Base-by-base conservation (phyloP, 2,329 filamentous ascomycete species). In the Aspergillus ochraceus region DNA sequence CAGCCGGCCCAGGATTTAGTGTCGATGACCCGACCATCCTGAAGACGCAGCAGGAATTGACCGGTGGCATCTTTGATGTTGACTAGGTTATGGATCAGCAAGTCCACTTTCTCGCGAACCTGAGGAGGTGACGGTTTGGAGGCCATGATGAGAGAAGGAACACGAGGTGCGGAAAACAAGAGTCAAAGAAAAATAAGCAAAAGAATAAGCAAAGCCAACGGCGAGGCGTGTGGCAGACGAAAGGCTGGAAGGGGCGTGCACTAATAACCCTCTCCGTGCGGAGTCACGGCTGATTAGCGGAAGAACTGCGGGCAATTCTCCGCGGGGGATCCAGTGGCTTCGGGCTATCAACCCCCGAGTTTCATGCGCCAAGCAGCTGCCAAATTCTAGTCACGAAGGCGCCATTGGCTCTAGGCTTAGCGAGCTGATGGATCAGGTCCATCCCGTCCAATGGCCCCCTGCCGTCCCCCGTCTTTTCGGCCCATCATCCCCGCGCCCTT, bases 21-120 rank as follows among this genome's bases (percentile, higher is more conserved):
- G 75, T 93, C 90, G 70, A 94, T 92, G 53, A 92, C 80, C 39
- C 88, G 84, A 59, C 90, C 90, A 68, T 93, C 90, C 2, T 83
- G 80, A 39, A 94, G 82, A 20, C 81, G 86, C 60, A 92, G 79
- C 24, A 93, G 81, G 73, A 92, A 93, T 69, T 90, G 83, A 53
- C 90, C 90, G 0, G 88, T 90, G 45, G 82, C 83, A 77, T 94
- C 90, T 69, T 86, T 86, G 76, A 93, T 92, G 75, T 90, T 90
- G 72, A 93, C 83, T 47, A 94, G 81, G 69, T 90, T 90, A 70
- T 88, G 77, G 67, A 91, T 92, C 60, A 93, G 81, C 19, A 86
- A 80, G 45, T 85, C 80, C 70, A 93, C 87, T 60, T 85, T 76
- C n/a, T 73, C 68, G 66, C 83, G 82, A 55, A 86, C 78, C 49